Evolutionary conservation across 1,139 yeast species (phyloP), one percentile per base, ranked within the genome.

Genomic region (Saccharomycopsis crataegensis): DNA sequence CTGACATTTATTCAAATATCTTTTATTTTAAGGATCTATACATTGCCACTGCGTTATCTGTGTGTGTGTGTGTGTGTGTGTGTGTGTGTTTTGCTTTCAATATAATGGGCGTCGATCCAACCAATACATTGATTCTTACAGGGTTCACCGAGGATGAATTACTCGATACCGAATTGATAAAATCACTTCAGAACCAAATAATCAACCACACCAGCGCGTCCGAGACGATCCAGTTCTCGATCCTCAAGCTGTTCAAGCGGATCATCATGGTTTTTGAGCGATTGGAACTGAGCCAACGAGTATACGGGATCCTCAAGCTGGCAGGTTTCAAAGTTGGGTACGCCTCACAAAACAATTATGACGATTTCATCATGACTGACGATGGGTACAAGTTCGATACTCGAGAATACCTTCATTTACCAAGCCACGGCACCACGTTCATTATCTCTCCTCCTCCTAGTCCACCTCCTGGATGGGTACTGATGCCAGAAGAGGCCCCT

Each of bases 251-350:
- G 2, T 62, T 68, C 41, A 57, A 59, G n/a, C 58, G 71, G 51
- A 52, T 67, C 17, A 32, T 68, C 5, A 28, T 68, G 6, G 62
- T 66, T 3, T 68, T 67, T 49, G 60, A 62, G 34, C 45, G 59
- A 2, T 42, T 56, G 1, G 57, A 53, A 16, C 50, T 61, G 1
- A 59, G 68, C 1, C 43, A 47, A 9, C 34, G 50, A 11, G 57
- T 64, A 2, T 59, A 59, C 48, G 44, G 59, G 6, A 44, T 61
- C 8, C 49, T 68, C 12, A 48, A 50, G 28, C 32, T 47, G 4
- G 34, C 46, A 7, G 56, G 55, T 16, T 57, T 57, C 37, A 46
- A 53, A 8, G 60, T 59, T 2, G 52, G 57, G 8, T 60, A 43
- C 40, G 51, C 53, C 16, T 45, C 56, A 12, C 50, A 46, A 28